Evolutionary conservation across 257 asterid species (phyloP), one percentile per base, ranked within the genome.

Genomic region (Capsicum baccatum): DNA sequence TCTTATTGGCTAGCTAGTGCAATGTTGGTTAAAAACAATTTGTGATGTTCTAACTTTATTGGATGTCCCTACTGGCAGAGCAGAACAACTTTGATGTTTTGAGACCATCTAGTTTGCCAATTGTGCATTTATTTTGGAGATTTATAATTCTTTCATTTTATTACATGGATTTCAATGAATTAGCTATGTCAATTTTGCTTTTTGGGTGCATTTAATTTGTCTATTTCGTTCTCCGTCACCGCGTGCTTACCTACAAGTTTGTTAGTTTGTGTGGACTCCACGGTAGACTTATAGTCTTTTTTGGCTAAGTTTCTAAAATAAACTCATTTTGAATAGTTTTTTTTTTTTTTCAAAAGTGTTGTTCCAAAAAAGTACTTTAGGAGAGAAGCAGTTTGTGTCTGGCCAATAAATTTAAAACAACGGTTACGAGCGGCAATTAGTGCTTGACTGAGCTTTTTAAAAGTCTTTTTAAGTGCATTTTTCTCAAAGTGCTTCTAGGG

Each of bases 21-120:
- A 13, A 59, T 84, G 62, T 54, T 81, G 47, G 59, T 63, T 79
- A 8, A 76, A 66, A 50, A 21, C 39, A 8, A 26, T 44, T 37
- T 70, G 47, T 39, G 47, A 2, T 21, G 47, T 76, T 76, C 48
- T 5, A 52, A 52, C 81, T 33, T 13, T 52, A 76, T 19, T 13
- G 10, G 21, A 21, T 76, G 81, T 21, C 63, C 79, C 80, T 42
- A 48, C 12, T 0, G 42, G 44, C 62, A 13, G 50, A 6, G 21
- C 19, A 19, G 10, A 50, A 76, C 8, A 19, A 62, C 14, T 79
- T 21, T 33, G 44, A 13, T 37, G 44, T 19, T 19, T 81, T 58
- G 84, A 17, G 78, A 76, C 81, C 81, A 76, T 21, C 6, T 52
- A 76, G 58, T 76, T 76, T 52, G 44, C 63, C 81, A 76, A 11